Conservation (phyloP, 2,329 filamentous ascomycete species). For the Aspergillus sp. region DNA sequence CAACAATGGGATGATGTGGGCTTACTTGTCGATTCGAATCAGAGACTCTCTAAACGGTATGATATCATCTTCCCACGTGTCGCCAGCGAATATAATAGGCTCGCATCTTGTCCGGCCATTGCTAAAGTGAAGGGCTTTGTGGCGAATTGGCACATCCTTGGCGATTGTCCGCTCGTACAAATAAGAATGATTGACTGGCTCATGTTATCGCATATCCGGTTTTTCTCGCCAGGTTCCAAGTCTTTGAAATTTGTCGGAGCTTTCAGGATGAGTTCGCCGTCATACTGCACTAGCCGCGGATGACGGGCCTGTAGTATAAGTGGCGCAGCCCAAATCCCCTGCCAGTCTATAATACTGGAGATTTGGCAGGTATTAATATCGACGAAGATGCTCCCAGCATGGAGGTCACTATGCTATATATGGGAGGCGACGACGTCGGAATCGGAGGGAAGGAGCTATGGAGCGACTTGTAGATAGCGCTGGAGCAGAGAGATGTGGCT, state of each 20-base stretch:
- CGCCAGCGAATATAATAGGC: slow-evolving; percentile 23
- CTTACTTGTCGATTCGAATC: slow-evolving; percentile 31
- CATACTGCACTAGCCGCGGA: slow-evolving; percentile 31
- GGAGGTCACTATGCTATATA: slow-evolving; percentile 49
- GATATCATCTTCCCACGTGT: slow-evolving; percentile 33
- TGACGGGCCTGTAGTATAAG: slow-evolving; percentile 31
- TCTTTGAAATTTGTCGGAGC: slow-evolving; percentile 30
- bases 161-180: slow-evolving; percentile 27
- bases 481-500: slow-evolving; percentile 40
- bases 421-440: slow-evolving; percentile 30
- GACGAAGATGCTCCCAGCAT: slow-evolving; percentile 46
- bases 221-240: slow-evolving; percentile 22
- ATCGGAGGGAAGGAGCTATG: slow-evolving; percentile 36
- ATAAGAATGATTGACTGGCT: slow-evolving; percentile 29
- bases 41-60: slow-evolving; percentile 30
- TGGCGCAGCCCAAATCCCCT: slow-evolving; percentile 38
- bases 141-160: slow-evolving; percentile 20
- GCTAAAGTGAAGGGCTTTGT: slow-evolving; percentile 22
- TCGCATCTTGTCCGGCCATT: slow-evolving; percentile 27
- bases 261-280: slow-evolving; percentile 30
- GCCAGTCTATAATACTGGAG: slow-evolving; percentile 50
- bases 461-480: slow-evolving; percentile 37
- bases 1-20: neutral
- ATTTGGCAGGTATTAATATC: slow-evolving; percentile 33
- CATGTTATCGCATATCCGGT: slow-evolving; percentile 23